These are phyloP conservation scores for Pestalotiopsis sp. DNA, from an alignment of 2,329 filamentous ascomycete species.

Conservation along the genomic window DNA sequence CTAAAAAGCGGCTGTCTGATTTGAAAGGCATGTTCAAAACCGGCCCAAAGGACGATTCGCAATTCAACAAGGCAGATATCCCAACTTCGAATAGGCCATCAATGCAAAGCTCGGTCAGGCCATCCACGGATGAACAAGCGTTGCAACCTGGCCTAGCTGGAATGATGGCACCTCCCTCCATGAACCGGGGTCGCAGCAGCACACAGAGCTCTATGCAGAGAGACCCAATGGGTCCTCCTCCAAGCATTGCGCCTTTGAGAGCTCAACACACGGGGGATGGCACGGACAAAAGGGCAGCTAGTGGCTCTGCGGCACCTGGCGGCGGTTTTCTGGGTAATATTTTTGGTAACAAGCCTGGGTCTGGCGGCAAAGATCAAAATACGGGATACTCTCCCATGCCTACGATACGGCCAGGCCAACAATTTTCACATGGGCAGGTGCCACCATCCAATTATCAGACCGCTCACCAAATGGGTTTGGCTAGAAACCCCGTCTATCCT, in stretches of 20 bases:
- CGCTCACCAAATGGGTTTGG: conserved; percentile 28
- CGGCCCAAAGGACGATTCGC: conserved; percentile 29
- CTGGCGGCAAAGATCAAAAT: conserved; percentile 27
- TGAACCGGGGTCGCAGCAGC: not conserved
- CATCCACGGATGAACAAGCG: conserved; percentile 12
- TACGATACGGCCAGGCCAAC: conserved; percentile 2
- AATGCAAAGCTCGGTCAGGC: conserved; percentile 23
- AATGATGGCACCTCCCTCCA: conserved; percentile 10
- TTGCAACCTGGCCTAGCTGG: conserved; percentile 8
- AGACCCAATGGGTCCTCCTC: not conserved
- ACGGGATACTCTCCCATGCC: conserved; percentile 22
- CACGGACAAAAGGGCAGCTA: conserved; percentile 22
- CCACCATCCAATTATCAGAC: conserved; percentile 24
- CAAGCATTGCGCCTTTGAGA: not conserved
- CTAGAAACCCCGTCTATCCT: conserved; percentile 20
- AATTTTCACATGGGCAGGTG: conserved; percentile 26
- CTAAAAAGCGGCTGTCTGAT: conserved; percentile 33
- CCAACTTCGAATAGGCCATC: conserved; percentile 18
- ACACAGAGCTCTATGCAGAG: conserved; percentile 10
- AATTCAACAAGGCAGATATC: conserved; percentile 21
- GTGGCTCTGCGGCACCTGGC: conserved; percentile 8
- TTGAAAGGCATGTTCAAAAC: conserved; percentile 32
- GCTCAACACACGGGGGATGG: conserved; percentile 22
- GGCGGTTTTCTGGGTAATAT: conserved; percentile 30
- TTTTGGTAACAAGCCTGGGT: conserved; percentile 25